Evolutionary conservation across 768 basidiomycete genomes (phyloP).

Genomic region (Phanerodontia chrysosporium): DNA sequence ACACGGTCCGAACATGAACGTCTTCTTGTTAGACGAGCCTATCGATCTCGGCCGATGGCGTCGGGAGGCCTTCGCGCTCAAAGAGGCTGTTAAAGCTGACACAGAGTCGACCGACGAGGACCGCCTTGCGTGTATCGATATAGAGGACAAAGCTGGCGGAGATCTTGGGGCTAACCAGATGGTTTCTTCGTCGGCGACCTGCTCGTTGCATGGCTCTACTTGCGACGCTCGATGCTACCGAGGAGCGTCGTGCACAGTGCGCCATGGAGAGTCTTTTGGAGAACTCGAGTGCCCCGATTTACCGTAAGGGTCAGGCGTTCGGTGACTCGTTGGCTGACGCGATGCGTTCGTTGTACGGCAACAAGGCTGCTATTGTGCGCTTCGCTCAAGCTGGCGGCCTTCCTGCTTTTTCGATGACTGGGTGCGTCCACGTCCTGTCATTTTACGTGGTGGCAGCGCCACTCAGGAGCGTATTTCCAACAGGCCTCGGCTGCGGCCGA

Average conservation of each 20-base stretch:
- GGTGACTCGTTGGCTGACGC: constrained; percentile 26
- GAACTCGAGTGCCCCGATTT: constrained; percentile 17
- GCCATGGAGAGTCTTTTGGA: constrained; percentile 21
- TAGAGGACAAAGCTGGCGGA: constrained; percentile 14
- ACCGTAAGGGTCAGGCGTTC: constrained; percentile 13
- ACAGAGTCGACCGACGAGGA: constrained; percentile 24
- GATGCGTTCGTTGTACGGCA: constrained; percentile 25
- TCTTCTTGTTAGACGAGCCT: constrained; percentile 24
- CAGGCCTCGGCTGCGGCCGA: constrained; percentile 21
- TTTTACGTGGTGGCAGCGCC: too few species aligned
- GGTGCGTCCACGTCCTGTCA: constrained; percentile 9
- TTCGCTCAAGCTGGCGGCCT: constrained; percentile 26
- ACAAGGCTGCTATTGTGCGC: constrained; percentile 16
- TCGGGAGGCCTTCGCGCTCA: constrained; percentile 11
- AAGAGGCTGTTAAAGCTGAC: constrained; percentile 18
- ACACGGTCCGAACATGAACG: constrained; percentile 20
- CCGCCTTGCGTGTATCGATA: constrained; percentile 14
- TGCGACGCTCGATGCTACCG: constrained; percentile 7
- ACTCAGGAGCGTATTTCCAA: background rate
- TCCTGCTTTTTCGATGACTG: constrained; percentile 25
- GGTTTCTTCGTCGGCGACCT: constrained; percentile 25
- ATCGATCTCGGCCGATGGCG: constrained; percentile 26
- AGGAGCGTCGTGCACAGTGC: constrained; percentile 15
- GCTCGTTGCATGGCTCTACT: constrained; percentile 24
- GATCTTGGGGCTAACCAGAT: constrained; percentile 24